phyloP scores from a whole-genome alignment of 2,329 filamentous ascomycete species.

The Aspergillus melleus region DNA sequence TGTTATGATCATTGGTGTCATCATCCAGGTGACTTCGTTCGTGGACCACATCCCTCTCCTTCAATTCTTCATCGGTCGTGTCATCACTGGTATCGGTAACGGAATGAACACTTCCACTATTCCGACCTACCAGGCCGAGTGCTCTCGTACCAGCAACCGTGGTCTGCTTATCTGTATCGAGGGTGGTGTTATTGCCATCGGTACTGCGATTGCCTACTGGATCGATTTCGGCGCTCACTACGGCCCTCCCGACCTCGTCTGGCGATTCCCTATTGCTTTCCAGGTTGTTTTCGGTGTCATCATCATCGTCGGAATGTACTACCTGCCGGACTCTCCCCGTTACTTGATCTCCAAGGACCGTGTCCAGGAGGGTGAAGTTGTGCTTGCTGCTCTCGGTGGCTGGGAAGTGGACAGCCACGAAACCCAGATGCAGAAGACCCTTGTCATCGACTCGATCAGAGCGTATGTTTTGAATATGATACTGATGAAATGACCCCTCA shows the following conservation, averaged over 20 bases:
- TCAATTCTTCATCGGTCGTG: slow-evolving; percentile 55
- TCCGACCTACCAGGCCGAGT: slow-evolving; percentile 56
- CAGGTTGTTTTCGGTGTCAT: slow-evolving; percentile 52
- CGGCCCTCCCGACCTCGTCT: slow-evolving; percentile 37
- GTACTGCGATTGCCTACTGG: slow-evolving; percentile 55
- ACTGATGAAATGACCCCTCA: slow-evolving; percentile 11
- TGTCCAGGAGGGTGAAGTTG: slow-evolving; percentile 49
- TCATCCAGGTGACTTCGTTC: slow-evolving; percentile 38
- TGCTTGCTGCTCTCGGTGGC: slow-evolving; percentile 53
- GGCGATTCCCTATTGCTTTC: slow-evolving; percentile 57
- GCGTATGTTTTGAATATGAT: slow-evolving; percentile 46
- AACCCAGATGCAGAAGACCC: slow-evolving; percentile 61
- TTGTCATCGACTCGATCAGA: slow-evolving; percentile 68
- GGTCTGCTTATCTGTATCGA: slow-evolving; percentile 63
- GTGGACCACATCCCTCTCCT: slow-evolving; percentile 38
- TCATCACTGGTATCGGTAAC: slow-evolving; percentile 56
- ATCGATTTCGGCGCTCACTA: slow-evolving; percentile 50
- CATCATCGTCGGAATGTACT: slow-evolving; percentile 44
- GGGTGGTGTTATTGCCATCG: slow-evolving; percentile 54
- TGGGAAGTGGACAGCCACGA: slow-evolving; percentile 54
- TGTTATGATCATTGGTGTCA: slow-evolving; percentile 48
- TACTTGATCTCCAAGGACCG: slow-evolving; percentile 48
- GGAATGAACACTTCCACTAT: slow-evolving; percentile 59
- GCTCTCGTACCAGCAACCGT: slow-evolving; percentile 56
- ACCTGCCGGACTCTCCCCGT: slow-evolving; percentile 47